Evolutionary conservation across 805 yeast genomes (phyloP).

Genomic region (Candida odintsovae): DNA sequence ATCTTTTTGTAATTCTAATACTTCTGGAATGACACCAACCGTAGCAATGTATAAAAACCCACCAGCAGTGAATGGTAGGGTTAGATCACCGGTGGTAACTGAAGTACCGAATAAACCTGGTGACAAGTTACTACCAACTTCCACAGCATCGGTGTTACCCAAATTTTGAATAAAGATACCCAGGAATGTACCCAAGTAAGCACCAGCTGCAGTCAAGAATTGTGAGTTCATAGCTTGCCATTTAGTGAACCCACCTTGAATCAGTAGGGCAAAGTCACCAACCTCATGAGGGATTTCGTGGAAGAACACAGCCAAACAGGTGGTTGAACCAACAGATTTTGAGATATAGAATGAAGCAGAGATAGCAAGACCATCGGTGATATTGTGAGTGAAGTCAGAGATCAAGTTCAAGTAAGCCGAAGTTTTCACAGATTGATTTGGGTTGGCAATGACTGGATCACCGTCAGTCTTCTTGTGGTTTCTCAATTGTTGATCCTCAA

Average conservation of each 20-base stretch:
- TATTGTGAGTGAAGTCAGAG: slow-evolving; percentile 68
- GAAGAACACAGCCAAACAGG: slow-evolving; percentile 64
- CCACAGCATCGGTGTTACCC: slow-evolving; percentile 14
- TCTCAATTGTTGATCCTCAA: slow-evolving; percentile 13
- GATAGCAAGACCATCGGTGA: slow-evolving; percentile 73
- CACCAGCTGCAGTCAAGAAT: slow-evolving; percentile 59
- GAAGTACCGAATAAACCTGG: slow-evolving; percentile 45
- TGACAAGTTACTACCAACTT: slow-evolving; percentile 8
- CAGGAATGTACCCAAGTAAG: slow-evolving; percentile 56
- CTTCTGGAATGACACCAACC: slow-evolving; percentile 71
- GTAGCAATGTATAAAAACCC: slow-evolving; percentile 70
- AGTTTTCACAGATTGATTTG: slow-evolving; percentile 30
- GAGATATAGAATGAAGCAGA: slow-evolving; percentile 64
- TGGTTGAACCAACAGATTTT: slow-evolving; percentile 56
- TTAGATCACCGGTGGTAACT: slow-evolving; percentile 43
- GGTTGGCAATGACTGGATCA: slow-evolving; percentile 28
- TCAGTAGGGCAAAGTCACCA: slow-evolving; percentile 71
- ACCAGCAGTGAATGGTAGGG: slow-evolving; percentile 72
- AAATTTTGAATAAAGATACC: slow-evolving; percentile 53
- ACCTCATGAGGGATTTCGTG: slow-evolving; percentile 82
- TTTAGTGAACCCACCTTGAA: slow-evolving; percentile 64
- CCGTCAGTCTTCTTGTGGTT: slow-evolving; percentile 21
- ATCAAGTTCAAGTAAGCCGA: slow-evolving; percentile 61
- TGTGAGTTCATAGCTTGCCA: slow-evolving; percentile 64
- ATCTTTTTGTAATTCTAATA: slow-evolving; percentile 39